Evolutionary conservation across 495 filamentous ascomycete species (phyloP).

Genomic region (Talaromyces nanjingensis): DNA sequence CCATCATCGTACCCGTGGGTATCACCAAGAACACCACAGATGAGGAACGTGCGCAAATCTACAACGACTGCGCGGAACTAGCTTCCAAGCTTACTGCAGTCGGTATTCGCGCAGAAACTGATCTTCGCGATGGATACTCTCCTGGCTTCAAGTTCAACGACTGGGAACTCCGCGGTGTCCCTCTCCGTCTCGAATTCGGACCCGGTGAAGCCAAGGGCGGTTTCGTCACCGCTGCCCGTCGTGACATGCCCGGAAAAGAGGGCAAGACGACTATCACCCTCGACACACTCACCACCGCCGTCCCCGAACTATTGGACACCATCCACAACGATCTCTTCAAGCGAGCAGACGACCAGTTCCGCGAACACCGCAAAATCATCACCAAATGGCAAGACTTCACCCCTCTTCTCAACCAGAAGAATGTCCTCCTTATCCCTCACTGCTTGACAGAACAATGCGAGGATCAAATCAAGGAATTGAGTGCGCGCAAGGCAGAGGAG

Average conservation of each 20-base stretch:
- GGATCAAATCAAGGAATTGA: constrained; percentile 87
- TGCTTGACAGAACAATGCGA: constrained; percentile 80
- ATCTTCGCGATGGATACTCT: constrained; percentile 78
- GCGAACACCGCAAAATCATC: constrained; percentile 69
- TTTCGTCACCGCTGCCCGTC: constrained; percentile 75
- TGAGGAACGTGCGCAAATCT: constrained; percentile 65
- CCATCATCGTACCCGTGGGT: constrained; percentile 87
- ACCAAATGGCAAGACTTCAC: constrained; percentile 86
- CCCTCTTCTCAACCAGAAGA: constrained; percentile 83
- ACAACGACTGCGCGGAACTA: constrained; percentile 63
- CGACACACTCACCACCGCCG: constrained; percentile 56
- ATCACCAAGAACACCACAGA: constrained; percentile 77
- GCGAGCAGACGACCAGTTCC: constrained; percentile 70
- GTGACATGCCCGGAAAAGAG: constrained; percentile 63
- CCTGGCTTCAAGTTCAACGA: constrained; percentile 98
- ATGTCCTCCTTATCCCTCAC: constrained; percentile 80
- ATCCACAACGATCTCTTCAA: constrained; percentile 84
- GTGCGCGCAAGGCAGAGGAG: constrained; percentile 62
- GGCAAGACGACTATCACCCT: constrained; percentile 71
- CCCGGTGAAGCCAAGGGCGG: constrained; percentile 83
- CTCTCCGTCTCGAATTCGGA: constrained; percentile 88
- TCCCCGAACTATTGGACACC: constrained; percentile 75
- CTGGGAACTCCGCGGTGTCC: constrained; percentile 92
- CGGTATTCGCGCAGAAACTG: constrained; percentile 63
- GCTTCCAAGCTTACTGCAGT: constrained; percentile 54